Conservation (phyloP, 441 rosid genomes). For the Arabidopsis hybrid region DNA sequence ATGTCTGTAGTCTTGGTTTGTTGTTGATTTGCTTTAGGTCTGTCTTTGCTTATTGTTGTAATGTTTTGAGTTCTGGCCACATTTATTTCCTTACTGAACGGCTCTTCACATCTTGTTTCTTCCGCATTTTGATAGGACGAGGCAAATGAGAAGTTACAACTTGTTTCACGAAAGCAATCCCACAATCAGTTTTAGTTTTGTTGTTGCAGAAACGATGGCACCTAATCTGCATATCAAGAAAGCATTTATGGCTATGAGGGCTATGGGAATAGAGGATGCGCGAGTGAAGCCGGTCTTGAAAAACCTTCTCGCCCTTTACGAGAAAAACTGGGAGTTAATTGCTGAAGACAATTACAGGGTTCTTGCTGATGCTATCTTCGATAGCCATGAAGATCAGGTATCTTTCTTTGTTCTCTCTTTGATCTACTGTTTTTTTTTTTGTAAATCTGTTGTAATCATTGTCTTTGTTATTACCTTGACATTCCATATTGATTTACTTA, state of each 20-base stretch:
- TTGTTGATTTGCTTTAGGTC: neutral
- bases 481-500: neutral
- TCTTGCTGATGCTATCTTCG: constrained; percentile 90
- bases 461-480: constrained; percentile 6
- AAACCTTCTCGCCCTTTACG: constrained; percentile 66
- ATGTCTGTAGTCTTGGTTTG: neutral
- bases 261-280: constrained; percentile 58
- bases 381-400: constrained; percentile 76
- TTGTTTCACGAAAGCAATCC: too few species aligned
- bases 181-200: neutral
- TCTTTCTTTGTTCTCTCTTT: constrained; percentile 17
- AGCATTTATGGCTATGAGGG: constrained; percentile 78
- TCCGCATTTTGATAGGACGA: neutral
- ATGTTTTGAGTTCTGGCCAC: neutral
- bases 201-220: constrained; percentile 53
- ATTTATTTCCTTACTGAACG: neutral
- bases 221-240: constrained; percentile 55
- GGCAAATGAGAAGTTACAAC: neutral
- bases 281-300: constrained; percentile 77
- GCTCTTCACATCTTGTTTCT: neutral
- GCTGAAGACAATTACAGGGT: constrained; percentile 84
- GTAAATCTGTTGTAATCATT: neutral
- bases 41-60: too few species aligned
- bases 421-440: neutral
- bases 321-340: constrained; percentile 81